A percentile compares a stretch with the other conserved stretches of the same genome.
Evolutionary conservation across 805 yeast species (phyloP).

Genomic region (Yamadazyma paraphyllophila): DNA sequence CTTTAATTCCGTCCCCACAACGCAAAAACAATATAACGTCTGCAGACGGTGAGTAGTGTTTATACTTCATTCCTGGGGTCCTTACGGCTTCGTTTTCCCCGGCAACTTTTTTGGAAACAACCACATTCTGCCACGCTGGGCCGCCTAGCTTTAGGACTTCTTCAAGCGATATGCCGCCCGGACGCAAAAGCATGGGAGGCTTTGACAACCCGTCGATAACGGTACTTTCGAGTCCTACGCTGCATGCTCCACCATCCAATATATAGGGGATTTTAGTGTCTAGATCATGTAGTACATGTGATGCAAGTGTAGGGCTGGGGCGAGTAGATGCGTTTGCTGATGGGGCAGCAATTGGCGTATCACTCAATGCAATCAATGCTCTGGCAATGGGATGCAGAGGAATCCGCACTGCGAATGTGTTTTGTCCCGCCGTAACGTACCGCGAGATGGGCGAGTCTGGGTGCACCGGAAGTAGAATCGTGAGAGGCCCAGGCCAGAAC

Average conservation of each 20-base stretch:
- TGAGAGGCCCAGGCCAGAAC: slow-evolving; percentile 97
- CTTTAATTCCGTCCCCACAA: slow-evolving; percentile 42
- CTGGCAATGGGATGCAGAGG: slow-evolving; percentile 88
- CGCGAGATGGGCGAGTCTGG: slow-evolving; percentile 54
- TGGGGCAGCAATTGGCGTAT: slow-evolving; percentile 94
- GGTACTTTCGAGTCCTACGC: slow-evolving; percentile 91
- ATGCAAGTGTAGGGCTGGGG: slow-evolving; percentile 89
- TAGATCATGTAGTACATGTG: slow-evolving; percentile 80
- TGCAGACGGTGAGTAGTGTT: slow-evolving; percentile 91
- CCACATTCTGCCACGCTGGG: slow-evolving; percentile 57
- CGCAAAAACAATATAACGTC: slow-evolving; percentile 66
- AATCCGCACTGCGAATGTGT: slow-evolving; percentile 88
- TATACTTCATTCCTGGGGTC: slow-evolving; percentile 98
- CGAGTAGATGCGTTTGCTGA: slow-evolving; percentile 95
- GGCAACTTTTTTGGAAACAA: slow-evolving; percentile 64
- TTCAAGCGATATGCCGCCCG: slow-evolving; percentile 90
- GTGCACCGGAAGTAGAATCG: slow-evolving; percentile 71
- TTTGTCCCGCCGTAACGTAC: slow-evolving; percentile 80
- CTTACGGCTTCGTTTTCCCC: slow-evolving; percentile 66
- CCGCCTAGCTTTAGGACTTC: slow-evolving; percentile 70
- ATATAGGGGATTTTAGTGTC: slow-evolving; percentile 78
- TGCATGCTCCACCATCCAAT: slow-evolving; percentile 85
- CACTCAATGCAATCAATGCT: slow-evolving; percentile 80
- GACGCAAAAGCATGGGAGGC: slow-evolving; percentile 88
- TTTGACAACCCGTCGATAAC: slow-evolving; percentile 84